These are phyloP conservation scores for Oidiodendron maius DNA, from an alignment of 495 filamentous ascomycete species.

Conservation along the genomic window DNA sequence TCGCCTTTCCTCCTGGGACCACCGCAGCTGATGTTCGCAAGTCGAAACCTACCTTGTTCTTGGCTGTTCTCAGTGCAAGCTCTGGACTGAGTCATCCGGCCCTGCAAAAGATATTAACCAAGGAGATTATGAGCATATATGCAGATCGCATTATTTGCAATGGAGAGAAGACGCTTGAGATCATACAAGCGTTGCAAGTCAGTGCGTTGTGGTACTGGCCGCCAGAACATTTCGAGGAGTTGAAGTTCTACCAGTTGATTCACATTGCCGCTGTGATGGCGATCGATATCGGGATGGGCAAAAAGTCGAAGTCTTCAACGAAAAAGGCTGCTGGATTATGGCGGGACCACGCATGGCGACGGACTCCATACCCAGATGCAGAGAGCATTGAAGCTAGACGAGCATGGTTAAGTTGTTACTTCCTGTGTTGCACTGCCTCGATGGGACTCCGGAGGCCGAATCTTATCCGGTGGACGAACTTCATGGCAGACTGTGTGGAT, in stretches of 20 bases:
- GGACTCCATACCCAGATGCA: slow-evolving; percentile 46
- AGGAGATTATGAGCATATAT: slow-evolving; percentile 65
- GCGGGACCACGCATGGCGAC: slow-evolving; percentile 43
- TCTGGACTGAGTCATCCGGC: slow-evolving; percentile 56
- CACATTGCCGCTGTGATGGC: slow-evolving; percentile 81
- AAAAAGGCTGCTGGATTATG: slow-evolving; percentile 30
- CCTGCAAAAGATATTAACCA: slow-evolving; percentile 54
- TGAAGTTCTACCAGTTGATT: slow-evolving; percentile 86
- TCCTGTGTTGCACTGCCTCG: slow-evolving; percentile 62
- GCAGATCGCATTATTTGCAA: slow-evolving; percentile 69
- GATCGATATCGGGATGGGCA: slow-evolving; percentile 80
- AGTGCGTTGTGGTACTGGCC: slow-evolving; percentile 75
- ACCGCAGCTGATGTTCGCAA: slow-evolving; percentile 62
- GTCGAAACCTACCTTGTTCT: slow-evolving; percentile 72
- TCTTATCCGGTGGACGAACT: slow-evolving; percentile 72
- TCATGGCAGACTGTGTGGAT: slow-evolving; percentile 80
- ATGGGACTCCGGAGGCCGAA: slow-evolving; percentile 79
- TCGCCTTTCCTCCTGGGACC: slow-evolving; percentile 65
- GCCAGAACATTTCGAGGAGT: slow-evolving; percentile 75
- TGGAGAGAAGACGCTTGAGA: slow-evolving; percentile 78
- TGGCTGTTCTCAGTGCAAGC: slow-evolving; percentile 67
- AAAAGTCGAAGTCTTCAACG: slow-evolving; percentile 33
- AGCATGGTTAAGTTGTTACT: slow-evolving; percentile 80
- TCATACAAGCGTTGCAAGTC: slow-evolving; percentile 76
- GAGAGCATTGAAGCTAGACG: slow-evolving; percentile 67